Percentiles rank a stretch among this genome's conserved stretches.
Evolutionary conservation across 2,329 filamentous ascomycete genomes (phyloP).

Genomic region (Fusarium nanum): DNA sequence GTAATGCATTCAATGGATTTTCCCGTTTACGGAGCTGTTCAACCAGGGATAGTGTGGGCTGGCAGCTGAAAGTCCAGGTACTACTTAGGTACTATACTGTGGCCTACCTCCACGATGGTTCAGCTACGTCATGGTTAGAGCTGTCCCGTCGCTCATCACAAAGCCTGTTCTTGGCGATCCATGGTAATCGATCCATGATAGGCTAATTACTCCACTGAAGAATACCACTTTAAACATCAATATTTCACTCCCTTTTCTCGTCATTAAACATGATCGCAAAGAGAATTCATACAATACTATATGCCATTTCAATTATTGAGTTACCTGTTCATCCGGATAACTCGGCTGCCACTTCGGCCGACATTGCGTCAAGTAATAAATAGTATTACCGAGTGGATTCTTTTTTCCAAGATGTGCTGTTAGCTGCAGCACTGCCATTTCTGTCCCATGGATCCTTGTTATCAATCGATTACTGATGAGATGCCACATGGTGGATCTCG

Average conservation of each 20-base stretch:
- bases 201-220: constrained; percentile 29
- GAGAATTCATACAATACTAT: background rate
- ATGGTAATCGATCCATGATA: constrained; percentile 26
- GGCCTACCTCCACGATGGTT: constrained; percentile 9
- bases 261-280: background rate
- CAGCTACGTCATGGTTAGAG: constrained; percentile 35
- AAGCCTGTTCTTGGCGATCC: constrained; percentile 35
- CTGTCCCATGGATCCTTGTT: constrained; percentile 16
- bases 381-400: constrained; percentile 25
- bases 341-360: constrained; percentile 19
- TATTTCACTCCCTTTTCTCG: constrained; percentile 5
- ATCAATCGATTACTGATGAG: constrained; percentile 19
- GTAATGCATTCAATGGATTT: constrained; percentile 31
- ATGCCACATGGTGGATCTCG: constrained; percentile 16
- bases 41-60: constrained; percentile 16
- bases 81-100: too few species aligned
- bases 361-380: constrained; percentile 20
- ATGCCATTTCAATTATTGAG: background rate
- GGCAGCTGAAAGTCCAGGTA: constrained; percentile 4
- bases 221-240: constrained; percentile 10
- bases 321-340: constrained; percentile 15
- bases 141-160: constrained; percentile 15
- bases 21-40: constrained; percentile 33
- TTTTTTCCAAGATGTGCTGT: constrained; percentile 24
- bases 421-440: constrained; percentile 24